Evolutionary conservation across 106 monocot species (phyloP).

Genomic region (Dendrobium officinale): DNA sequence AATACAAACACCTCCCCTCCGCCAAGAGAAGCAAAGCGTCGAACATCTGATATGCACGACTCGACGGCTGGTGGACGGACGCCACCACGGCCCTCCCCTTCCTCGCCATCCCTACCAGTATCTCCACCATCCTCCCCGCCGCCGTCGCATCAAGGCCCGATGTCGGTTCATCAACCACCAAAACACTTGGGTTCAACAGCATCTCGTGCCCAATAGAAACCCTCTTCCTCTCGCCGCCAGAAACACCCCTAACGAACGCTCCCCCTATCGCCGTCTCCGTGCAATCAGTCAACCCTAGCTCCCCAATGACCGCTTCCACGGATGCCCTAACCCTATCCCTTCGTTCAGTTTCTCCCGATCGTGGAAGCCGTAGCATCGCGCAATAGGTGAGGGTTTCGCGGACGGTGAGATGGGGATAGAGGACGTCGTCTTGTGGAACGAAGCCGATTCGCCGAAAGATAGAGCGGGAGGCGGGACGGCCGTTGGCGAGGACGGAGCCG

Average conservation of each 20-base stretch:
- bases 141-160: constrained; percentile 7
- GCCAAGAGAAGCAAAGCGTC: no score
- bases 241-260: constrained; percentile 25
- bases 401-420: constrained; percentile 38
- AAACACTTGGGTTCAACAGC: constrained; percentile 22
- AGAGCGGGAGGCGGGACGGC: neutral
- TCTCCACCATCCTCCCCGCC: no score
- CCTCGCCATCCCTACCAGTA: no score
- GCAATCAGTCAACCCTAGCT: constrained; percentile 31
- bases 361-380: constrained; percentile 36
- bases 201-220: constrained; percentile 36
- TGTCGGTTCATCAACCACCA: constrained; percentile 35
- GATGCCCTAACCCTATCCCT: constrained; percentile 17
- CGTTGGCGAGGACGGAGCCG: neutral
- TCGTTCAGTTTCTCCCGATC: constrained; percentile 20
- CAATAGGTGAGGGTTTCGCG: constrained; percentile 36
- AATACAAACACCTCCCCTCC: no score
- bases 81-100: no score
- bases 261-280: constrained; percentile 29
- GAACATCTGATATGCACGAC: no score
- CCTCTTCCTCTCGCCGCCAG: constrained; percentile 31
- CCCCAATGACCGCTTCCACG: neutral
- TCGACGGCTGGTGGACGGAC: no score
- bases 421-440: constrained; percentile 37
- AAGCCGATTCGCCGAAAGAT: constrained; percentile 25